Percentiles rank a stretch among this genome's conserved stretches.
These are phyloP conservation scores for Hymenoscyphus linearis DNA, from an alignment of 2,329 filamentous ascomycete genomes.

Conservation along the genomic window DNA sequence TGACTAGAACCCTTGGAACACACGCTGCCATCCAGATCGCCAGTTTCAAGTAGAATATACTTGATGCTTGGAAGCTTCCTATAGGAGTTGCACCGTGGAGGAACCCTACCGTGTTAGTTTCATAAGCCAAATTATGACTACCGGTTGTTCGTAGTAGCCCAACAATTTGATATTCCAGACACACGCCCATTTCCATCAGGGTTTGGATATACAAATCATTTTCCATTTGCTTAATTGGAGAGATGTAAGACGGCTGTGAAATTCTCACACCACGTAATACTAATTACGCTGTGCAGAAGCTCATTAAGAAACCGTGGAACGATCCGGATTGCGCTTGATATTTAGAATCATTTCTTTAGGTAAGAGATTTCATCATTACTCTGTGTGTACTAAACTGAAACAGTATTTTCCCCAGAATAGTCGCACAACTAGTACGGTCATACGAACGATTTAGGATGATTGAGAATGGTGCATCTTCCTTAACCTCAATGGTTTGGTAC, in stretches of 20 bases:
- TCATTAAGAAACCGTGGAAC: neutral
- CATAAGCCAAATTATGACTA: neutral
- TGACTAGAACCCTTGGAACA: neutral
- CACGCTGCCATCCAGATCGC: neutral
- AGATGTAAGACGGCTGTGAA: neutral
- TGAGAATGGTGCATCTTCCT: too few relatives aligned
- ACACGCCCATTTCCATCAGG: neutral
- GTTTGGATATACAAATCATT: neutral
- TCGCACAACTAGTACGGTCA: too few relatives aligned
- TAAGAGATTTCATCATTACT: too few relatives aligned
- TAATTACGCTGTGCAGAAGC: neutral
- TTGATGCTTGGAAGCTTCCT: neutral
- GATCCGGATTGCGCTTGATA: neutral
- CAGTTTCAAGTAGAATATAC: neutral
- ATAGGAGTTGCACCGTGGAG: neutral
- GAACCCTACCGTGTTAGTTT: neutral
- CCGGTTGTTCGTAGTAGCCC: neutral
- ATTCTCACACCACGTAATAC: neutral
- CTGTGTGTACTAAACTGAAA: too few relatives aligned
- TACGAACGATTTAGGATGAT: too few relatives aligned
- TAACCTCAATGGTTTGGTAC: too few relatives aligned
- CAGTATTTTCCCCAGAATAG: too few relatives aligned
- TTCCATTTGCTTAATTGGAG: neutral
- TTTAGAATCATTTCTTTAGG: too few relatives aligned
- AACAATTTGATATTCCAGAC: neutral